Base-by-base conservation (phyloP, 345 rosid species). In the Populus davidiana region DNA sequence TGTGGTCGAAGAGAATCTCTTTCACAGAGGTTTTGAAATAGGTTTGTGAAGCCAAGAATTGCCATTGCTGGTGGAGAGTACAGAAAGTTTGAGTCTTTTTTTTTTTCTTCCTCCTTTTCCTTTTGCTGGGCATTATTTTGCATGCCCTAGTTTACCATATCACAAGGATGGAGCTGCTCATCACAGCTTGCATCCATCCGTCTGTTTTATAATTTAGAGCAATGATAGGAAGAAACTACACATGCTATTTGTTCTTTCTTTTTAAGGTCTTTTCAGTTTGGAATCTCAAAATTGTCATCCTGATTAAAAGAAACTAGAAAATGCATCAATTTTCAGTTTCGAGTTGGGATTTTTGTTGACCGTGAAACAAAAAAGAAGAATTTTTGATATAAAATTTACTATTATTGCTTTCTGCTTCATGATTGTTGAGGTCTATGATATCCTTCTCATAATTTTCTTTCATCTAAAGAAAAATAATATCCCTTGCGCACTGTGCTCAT, bases 11-110 rank as follows among this genome's bases (percentile, higher is more conserved):
- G 20, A 52, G 59, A 52, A 20, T 21, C 23, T 20, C 59, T 20
- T 21, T 52, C 20, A 52, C 59, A 20, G 59, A 52, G 59, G 59
- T 20, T 52, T 1, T 76, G 76, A 81, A 81, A 77, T 77, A 59
- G 79, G 77, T 78, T 83, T 27, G 29, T 70, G 52, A 77, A 70
- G 66, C 49, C 59, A 16, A 49, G 56, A 29, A 47, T 78, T 39
- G 43, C 49, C 31, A 31, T 69, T 63, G 75, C 74, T n/a, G 79
- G 74, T 44, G 75, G 70, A 78, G 65, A 69, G 59, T 56, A 72
- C 77, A 75, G 47, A 75, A 7, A 72, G 4, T 16, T 31, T 2
- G 8, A 41, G n/a, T 21, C 17, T 12, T 16, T n/a, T 54, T 5
- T 68, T 20, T 41, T 17, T 5, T 38, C 12, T 52, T 41, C 31